Evolutionary conservation across 805 yeast species (phyloP).

Genomic region (Teunomyces panamensis): DNA sequence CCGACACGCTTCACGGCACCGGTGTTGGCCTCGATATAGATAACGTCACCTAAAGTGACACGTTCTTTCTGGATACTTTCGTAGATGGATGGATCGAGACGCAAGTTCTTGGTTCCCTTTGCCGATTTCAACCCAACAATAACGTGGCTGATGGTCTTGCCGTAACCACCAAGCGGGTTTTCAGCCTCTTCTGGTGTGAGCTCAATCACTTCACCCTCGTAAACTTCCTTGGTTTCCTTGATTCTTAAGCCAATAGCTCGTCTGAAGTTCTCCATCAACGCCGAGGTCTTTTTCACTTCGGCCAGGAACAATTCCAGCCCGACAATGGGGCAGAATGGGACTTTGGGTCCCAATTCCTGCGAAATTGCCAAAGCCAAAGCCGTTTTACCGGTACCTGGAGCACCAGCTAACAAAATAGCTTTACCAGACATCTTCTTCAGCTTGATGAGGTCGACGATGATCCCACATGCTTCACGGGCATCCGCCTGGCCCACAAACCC

Average conservation of each 20-base stretch:
- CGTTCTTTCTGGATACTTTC: constrained; percentile 94
- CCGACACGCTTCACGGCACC: constrained; percentile 98
- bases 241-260: constrained; percentile 94
- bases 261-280: constrained; percentile 93
- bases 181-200: constrained; percentile 94
- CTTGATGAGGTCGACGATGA: constrained; percentile 89
- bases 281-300: constrained; percentile 96
- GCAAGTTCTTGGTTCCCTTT: constrained; percentile 82
- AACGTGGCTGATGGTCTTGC: constrained; percentile 93
- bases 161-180: constrained; percentile 96
- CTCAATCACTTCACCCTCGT: constrained; percentile 97
- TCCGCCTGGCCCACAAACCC: constrained; percentile 79
- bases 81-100: constrained; percentile 89
- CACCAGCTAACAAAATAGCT: constrained; percentile 94
- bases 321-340: constrained; percentile 96
- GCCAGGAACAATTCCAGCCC: constrained; percentile 92
- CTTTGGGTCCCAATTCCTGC: constrained; percentile 94
- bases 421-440: constrained; percentile 91
- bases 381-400: constrained; percentile 98
- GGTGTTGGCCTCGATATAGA: constrained; percentile 94
- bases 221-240: constrained; percentile 95
- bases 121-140: constrained; percentile 91
- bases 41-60: constrained; percentile 93
- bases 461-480: constrained; percentile 92
- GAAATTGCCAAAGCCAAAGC: constrained; percentile 95